Percentiles rank a stretch among this genome's conserved stretches.
These are phyloP conservation scores for Linnemannia hyalina DNA, from an alignment of 192 early-diverging fungal genomes.

Conservation along the genomic window DNA sequence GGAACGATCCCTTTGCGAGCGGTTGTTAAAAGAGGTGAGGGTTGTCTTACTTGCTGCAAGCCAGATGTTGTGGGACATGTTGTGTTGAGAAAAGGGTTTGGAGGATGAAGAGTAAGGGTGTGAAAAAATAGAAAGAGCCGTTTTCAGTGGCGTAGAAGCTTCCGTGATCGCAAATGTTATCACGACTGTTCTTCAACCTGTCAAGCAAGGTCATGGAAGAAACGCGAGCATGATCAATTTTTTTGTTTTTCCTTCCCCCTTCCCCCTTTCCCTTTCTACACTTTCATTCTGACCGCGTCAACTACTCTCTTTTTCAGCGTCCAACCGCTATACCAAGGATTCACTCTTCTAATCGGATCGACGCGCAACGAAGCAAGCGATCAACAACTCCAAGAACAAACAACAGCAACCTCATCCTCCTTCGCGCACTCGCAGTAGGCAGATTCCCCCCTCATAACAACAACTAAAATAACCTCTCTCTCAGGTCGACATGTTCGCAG, in stretches of 20 bases:
- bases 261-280: neutral
- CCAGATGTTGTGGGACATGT: slow-evolving; percentile 45
- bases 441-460: neutral
- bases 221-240: neutral
- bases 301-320: neutral
- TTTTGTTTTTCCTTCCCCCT: neutral
- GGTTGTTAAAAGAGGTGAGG: neutral
- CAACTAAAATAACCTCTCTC: neutral
- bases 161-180: neutral
- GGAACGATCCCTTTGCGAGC: neutral
- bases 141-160: slow-evolving; percentile 42
- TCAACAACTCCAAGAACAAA: neutral
- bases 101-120: neutral
- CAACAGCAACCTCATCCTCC: neutral
- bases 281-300: neutral
- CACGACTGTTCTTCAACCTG: neutral
- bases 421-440: neutral
- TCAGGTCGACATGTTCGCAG: slow-evolving; percentile 38
- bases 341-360: neutral
- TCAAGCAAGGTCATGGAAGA: neutral
- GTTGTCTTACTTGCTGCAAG: slow-evolving; percentile 35
- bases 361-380: neutral
- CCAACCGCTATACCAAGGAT: neutral
- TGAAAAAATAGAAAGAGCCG: neutral
- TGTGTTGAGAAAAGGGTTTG: neutral